phyloP scores from a whole-genome alignment of 371 early-diverging fungal genomes.

The Umbelopsis sp. region DNA sequence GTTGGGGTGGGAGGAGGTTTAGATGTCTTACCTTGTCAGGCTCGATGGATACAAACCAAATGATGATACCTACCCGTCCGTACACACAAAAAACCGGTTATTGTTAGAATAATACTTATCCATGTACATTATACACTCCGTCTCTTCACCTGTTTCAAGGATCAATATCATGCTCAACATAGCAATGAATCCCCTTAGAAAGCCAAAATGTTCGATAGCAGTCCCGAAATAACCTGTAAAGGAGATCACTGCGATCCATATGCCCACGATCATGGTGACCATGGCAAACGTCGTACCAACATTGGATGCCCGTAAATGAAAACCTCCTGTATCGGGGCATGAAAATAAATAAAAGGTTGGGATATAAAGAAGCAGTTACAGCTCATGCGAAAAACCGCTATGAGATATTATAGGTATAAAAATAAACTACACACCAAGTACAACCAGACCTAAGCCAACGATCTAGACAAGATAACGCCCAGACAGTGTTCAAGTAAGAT shows the following conservation, averaged over 20 bases:
- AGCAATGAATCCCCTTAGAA: neutral
- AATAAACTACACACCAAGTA: no score
- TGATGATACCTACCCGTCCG: neutral
- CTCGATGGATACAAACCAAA: neutral
- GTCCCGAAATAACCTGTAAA: conserved; percentile 6
- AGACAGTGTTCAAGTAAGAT: no score
- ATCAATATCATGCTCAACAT: conserved; percentile 1
- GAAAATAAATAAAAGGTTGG: neutral
- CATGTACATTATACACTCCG: neutral
- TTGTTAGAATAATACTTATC: neutral
- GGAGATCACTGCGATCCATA: conserved; percentile 4
- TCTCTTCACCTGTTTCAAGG: neutral
- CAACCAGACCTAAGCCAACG: no score
- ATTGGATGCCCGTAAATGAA: conserved; percentile 1
- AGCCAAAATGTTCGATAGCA: neutral
- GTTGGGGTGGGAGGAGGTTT: neutral
- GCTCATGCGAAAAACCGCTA: no score
- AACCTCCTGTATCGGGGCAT: conserved; percentile 1
- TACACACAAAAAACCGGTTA: neutral
- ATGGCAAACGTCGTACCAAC: neutral
- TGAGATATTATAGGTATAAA: no score
- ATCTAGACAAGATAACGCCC: no score
- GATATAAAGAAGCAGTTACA: no score
- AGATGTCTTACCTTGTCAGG: neutral
- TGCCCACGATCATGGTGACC: conserved; percentile 7